Conservation (phyloP, 352 stramenopile genomes). For the Phytophthora brassicae region DNA sequence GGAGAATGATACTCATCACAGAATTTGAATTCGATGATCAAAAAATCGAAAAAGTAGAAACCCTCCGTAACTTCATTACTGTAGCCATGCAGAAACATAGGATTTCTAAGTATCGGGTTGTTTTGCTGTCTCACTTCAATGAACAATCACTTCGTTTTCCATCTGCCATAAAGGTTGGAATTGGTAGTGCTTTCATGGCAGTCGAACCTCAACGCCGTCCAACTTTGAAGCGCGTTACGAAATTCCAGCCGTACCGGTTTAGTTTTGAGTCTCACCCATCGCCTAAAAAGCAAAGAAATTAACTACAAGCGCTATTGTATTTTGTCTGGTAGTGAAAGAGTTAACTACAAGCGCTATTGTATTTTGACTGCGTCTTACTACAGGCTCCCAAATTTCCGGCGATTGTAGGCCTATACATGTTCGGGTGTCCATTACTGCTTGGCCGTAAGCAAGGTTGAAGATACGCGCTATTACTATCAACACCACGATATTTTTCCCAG, state of each 20-base stretch:
- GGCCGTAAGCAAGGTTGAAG: slow-evolving; percentile 18
- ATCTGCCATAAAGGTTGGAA: slow-evolving; percentile 28
- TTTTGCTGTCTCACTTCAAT: slow-evolving; percentile 28
- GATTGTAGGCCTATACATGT: slow-evolving; percentile 9
- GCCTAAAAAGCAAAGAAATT: slow-evolving; percentile 13
- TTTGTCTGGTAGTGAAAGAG: slow-evolving; percentile 16
- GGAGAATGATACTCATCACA: no score
- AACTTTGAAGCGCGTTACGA: slow-evolving; percentile 19
- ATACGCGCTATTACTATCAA: slow-evolving; percentile 3
- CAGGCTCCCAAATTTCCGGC: slow-evolving; percentile 18
- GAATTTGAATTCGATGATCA: no score
- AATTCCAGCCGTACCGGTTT: slow-evolving; percentile 23
- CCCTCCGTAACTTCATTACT: no score
- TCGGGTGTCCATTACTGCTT: slow-evolving; percentile 17
- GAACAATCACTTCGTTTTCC: slow-evolving; percentile 23
- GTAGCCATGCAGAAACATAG: no score
- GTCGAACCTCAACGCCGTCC: slow-evolving; percentile 18
- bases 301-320: slow-evolving; percentile 20
- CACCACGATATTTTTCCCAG: slow-evolving; percentile 30
- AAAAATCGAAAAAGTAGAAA: no score
- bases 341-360: slow-evolving; percentile 19
- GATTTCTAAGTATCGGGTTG: no score
- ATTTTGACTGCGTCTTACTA: no score
- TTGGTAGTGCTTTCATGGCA: slow-evolving; percentile 20
- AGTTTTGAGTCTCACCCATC: slow-evolving; percentile 24